Evolutionary conservation across 2,329 filamentous ascomycete genomes (phyloP), one percentile per base, ranked within the genome.

Genomic region (Keithomyces neogunnii): DNA sequence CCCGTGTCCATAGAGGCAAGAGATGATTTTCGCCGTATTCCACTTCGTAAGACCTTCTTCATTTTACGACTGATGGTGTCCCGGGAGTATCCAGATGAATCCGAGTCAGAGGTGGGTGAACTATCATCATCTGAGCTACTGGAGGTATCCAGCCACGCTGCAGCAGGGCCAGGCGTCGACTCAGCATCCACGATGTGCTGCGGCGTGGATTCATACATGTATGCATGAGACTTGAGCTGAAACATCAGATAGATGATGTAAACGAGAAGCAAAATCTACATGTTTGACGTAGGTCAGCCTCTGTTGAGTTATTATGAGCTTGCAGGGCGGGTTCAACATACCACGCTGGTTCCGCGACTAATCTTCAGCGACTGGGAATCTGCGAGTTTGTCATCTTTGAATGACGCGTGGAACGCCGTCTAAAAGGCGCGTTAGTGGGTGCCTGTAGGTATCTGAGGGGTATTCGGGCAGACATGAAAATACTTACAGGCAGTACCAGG

Each of bases 121-220:
- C 77, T 77, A 42, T 50, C 47, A 51, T 71, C 74, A 48, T 71
- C 70, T 32, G 80, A 75, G 1, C 75, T 78, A 57, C 73, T 78
- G 3, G 85, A 88, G 0, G 83, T 82, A 56, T 93, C 87, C 62
- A 96, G 78, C 69, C 92, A 88, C 33, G 87, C 86, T 19, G 87
- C 86, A 10, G 91, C 78, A 1, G 93, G 85, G 56, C 91, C 91
- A 28, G 91, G 91, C 45, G 89, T 86, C 0, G 89, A 85, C 65
- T 96, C 91, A 61, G 93, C 89, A 59, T 96, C 91, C 56, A 96
- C 93, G 54, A 95, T 86, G 60, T 91, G 85, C 69, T 96, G 90
- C 8, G 91, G 91, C 4, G 88, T 96, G 58, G 89, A 93, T 67
- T 90, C 87, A 60, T 96, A 95, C 73, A 96, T 84, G 70, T 95